A percentile compares a stretch with the other conserved stretches of the same genome.
Conservation (phyloP, 345 rosid species). For the Noccaea bulbosa region DNA sequence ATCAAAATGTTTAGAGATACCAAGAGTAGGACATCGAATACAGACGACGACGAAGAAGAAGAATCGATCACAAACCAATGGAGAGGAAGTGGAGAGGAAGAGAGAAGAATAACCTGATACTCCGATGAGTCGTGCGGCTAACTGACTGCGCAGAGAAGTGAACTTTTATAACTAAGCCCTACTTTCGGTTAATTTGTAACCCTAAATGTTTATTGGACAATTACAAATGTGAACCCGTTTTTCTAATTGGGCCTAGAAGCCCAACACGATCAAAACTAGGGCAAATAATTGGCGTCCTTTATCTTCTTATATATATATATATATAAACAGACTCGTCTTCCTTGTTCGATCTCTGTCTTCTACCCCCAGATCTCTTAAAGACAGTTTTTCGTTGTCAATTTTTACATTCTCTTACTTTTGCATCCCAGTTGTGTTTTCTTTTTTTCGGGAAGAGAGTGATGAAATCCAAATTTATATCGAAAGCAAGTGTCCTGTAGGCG, state of each 20-base stretch:
- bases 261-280: constrained; percentile 24
- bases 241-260: constrained; percentile 14
- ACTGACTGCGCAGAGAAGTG: constrained; percentile 9
- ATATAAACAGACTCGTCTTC: neutral
- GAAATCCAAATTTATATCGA: constrained; percentile 29
- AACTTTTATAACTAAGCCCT: neutral
- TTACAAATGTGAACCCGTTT: neutral
- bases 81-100: neutral
- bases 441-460: constrained; percentile 23
- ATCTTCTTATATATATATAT: constrained; percentile 20
- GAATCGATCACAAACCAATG: neutral
- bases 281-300: neutral
- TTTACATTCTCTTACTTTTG: too few relatives aligned
- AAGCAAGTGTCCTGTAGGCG: constrained; percentile 12
- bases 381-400: too few relatives aligned
- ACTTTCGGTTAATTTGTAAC: constrained; percentile 8
- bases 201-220: neutral
- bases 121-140: constrained; percentile 30
- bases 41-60: neutral
- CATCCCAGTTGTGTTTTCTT: too few relatives aligned
- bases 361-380: neutral
- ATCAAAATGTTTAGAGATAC: too few relatives aligned
- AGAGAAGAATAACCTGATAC: constrained; percentile 25
- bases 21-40: neutral
- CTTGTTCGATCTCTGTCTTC: neutral